phyloP scores from a whole-genome alignment of 345 rosid genomes.

The Ceriops tagal region DNA sequence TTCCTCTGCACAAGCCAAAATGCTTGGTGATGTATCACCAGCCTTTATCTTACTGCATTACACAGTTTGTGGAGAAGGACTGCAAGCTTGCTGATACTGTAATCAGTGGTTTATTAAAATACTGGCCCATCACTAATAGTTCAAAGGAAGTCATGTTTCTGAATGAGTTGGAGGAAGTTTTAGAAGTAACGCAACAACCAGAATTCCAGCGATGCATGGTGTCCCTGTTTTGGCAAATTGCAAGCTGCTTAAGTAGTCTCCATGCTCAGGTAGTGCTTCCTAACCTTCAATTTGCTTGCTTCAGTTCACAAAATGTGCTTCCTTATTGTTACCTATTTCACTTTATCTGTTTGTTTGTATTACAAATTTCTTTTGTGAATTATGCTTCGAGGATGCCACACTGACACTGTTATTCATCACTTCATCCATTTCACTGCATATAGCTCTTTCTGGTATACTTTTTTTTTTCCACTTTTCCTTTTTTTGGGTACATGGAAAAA shows the following conservation, averaged over 20 bases:
- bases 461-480: background rate
- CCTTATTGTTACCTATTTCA: conserved; percentile 4
- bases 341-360: background rate
- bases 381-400: conserved; percentile 1
- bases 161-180: conserved; percentile 77
- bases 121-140: conserved; percentile 89
- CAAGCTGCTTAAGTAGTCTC: conserved; percentile 67
- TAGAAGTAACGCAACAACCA: conserved; percentile 72
- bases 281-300: too few species aligned
- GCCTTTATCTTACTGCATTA: conserved; percentile 75
- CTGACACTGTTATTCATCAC: background rate
- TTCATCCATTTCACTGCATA: background rate
- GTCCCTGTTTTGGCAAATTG: conserved; percentile 68
- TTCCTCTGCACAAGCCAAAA: conserved; percentile 85
- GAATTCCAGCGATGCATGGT: conserved; percentile 89
- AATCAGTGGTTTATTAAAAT: conserved; percentile 73
- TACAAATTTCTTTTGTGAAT: background rate
- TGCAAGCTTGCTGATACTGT: conserved; percentile 78
- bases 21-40: conserved; percentile 81
- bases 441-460: background rate
- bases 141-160: conserved; percentile 95
- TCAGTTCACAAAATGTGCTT: background rate
- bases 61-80: conserved; percentile 91
- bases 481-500: background rate
- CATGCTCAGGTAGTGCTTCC: conserved; percentile 71